Evolutionary conservation across 208 protist species (phyloP), one percentile per base, ranked within the genome.

Genomic region (Trypanosoma lewisi): DNA sequence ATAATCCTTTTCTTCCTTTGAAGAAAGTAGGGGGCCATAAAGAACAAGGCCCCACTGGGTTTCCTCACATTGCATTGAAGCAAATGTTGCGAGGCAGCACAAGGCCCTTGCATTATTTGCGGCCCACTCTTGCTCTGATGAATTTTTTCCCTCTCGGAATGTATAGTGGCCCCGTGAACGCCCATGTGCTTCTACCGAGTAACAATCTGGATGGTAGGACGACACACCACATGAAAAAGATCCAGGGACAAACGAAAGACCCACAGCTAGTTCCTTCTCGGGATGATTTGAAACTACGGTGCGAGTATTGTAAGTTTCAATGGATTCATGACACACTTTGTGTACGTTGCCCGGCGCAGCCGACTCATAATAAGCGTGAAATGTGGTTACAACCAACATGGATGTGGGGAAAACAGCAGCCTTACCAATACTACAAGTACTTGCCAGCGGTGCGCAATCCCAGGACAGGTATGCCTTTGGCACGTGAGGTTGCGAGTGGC

Each of bases 381-480:
- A 89, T 89, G 55, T 94, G 87, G 85, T 69, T 94, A 19, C 70
- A 89, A 50, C 82, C 83, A 58, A 90, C 87, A 51, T 94, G 87
- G 85, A 94, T 78, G 69, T 94, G 84, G 83, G 82, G 83, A 6
- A 91, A 83, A 70, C 87, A 94, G 64, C 87, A 91, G 63, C 87
- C 87, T 8, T 89, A 78, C 55, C 67, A 91, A 49, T 94, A 90
- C 75, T 88, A 89, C 69, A 89, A 88, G 60, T 91, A 94, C 70
- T 73, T 94, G 75, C 82, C 84, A 0, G 65, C 73, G 30, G 85
- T 82, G 33, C 81, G 79, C 39, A 90, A 91, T 54, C 87, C 87
- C 21, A 78, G 87, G 25, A 94, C 87, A 16, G 60, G 67, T 9
- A 89, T 89, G 83, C 76, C 51, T 0, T 39, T 94, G 19, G 84